Percentiles rank a stretch among this genome's conserved stretches.
Evolutionary conservation across 257 asterid genomes (phyloP).

Genomic region (Catharanthus roseus): DNA sequence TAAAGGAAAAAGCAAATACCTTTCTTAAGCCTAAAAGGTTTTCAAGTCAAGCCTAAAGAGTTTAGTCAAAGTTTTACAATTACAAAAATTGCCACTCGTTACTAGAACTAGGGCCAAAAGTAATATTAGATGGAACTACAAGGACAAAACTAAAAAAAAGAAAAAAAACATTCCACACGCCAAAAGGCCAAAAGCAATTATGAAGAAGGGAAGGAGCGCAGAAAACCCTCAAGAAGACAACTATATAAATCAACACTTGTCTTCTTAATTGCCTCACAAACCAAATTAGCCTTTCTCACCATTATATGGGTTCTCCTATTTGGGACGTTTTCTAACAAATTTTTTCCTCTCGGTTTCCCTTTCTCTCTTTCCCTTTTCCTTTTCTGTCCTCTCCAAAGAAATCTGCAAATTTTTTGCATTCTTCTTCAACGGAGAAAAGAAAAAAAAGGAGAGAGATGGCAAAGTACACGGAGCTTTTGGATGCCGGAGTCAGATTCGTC

Average conservation of each 20-base stretch:
- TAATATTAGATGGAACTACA: neutral
- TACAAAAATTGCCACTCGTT: too few species aligned
- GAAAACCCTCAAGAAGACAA: neutral
- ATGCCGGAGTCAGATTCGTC: conserved; percentile 31
- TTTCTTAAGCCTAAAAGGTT: too few species aligned
- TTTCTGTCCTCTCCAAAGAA: neutral
- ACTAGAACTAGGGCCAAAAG: neutral
- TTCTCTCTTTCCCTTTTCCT: neutral
- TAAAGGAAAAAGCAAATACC: too few species aligned
- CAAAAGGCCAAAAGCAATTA: neutral
- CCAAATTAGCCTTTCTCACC: conserved; percentile 4
- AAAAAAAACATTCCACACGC: neutral
- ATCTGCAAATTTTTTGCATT: neutral
- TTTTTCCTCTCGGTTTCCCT: neutral
- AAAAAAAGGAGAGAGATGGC: conserved; percentile 14
- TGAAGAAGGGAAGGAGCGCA: conserved; percentile 4
- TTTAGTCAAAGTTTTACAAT: too few species aligned
- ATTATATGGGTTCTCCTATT: conserved; percentile 22
- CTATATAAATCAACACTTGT: neutral
- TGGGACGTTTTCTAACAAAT: conserved; percentile 26
- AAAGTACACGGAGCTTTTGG: conserved; percentile 32
- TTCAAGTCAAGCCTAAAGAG: too few species aligned
- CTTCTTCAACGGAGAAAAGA: neutral
- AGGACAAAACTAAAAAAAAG: conserved; percentile 7
- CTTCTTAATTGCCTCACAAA: neutral